Evolutionary conservation across 345 rosid species (phyloP), one percentile per base, ranked within the genome.

Genomic region (Dimocarpus longan): DNA sequence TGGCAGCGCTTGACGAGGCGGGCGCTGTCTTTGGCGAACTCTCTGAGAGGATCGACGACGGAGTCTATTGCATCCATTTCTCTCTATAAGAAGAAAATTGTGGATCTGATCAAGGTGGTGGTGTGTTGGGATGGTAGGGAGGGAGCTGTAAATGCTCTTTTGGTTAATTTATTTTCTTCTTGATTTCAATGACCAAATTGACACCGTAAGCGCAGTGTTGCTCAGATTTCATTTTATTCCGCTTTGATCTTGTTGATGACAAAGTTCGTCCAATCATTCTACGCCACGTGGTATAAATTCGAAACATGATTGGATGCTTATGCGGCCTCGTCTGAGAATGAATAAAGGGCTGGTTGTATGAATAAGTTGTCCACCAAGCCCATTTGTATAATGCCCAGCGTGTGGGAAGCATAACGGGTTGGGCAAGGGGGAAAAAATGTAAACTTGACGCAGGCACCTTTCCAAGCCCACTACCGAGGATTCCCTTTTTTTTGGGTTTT

Each of bases 1-100:
- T 92, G 94, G 76, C 97, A 92, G 57, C 97, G 84, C 89, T 92
- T 92, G 66, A 92, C 93, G 80, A 90, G 93, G 50, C 97, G 94
- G 21, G 84, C 84, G 63, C 97, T 90, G 73, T 92, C 95, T 81
- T 91, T 91, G 21, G 95, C 91, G 76, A 92, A 92, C 54, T 90
- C 93, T 80, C 97, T 89, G 46, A 92, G 89, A 22, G 97, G 97
- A 86, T 90, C 94, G 42, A 90, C 83, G 48, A 87, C 93, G 32
- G 90, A 84, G 78, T 92, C 94, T 21, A 92, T 71, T 83, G 94
- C 95, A 81, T 92, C 95, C 94, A 91, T 92, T 32, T 60, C 26
- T 10, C 40, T 8, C 39, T 74, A 19, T 15, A 3, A 13, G 18
- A 13, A 3, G 3, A 60, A 60, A 60, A 7, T 22, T 21, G 5